Base-by-base conservation (phyloP, 1,284 basidiomycete species). In the Tremellales sp. region DNA sequence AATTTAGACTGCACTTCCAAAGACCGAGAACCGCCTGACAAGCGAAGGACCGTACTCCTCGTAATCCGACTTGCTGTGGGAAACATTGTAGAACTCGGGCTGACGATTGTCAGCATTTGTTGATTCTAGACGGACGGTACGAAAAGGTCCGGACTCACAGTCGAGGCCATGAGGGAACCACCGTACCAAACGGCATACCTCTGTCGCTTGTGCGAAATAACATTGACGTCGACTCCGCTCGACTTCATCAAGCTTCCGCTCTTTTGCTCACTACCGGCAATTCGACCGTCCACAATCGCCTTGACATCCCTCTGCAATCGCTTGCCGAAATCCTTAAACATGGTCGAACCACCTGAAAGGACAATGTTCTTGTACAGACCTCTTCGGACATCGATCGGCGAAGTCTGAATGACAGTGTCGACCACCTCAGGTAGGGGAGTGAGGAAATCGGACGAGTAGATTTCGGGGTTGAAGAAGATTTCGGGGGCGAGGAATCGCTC, bases 401-500 rank as follows among this genome's bases (percentile, higher is more conserved):
- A 93, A 51, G 89, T 82, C 73, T 96, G 91, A 60, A 99, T 97
- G 52, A 97, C 94, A 49, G 84, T 84, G 66, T 99, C 96, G 49
- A 99, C 96, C 37, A 99, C 90, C 58, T 97, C 85, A 0, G 96
- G 93, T 3, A 99, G 81, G 3, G 96, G 96, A 2, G 94, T 97
- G 54, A 99, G 76, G 81, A 97, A 99, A 75, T 99, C 96, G 41
- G 91, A 96, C 0, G 89, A 94, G 73, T 88, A 90, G 64, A 99
- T 97, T 73, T 98, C 96, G 11, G 96, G 96, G 76, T 98, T 98
- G 82, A 98, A 98, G 79, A 98, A 97, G 70, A 98, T 96, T 73
- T 98, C 96, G 4, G 96, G 92, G 0, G 94, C 94, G 35, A 99
- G 84, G 82, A 99, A 99, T 31, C 96, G 89, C 75, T 98, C 96